Conservation (phyloP, 352 stramenopile genomes). For the Globisporangium viniferum region DNA sequence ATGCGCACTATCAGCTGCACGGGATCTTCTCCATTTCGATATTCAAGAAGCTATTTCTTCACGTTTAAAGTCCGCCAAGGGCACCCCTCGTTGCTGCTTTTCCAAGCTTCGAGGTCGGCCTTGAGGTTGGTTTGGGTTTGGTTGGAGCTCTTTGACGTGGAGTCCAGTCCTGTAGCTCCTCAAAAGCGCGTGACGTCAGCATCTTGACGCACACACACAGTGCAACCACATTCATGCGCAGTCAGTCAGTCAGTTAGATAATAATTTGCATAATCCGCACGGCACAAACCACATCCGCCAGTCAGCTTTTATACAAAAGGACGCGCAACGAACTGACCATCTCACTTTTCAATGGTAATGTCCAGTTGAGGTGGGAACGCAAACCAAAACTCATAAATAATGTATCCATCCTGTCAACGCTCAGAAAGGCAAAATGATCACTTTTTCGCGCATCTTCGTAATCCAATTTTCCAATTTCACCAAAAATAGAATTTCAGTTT, state of each 20-base stretch:
- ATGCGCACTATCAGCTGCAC: too few species aligned
- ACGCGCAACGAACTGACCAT: neutral
- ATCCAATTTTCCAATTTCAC: constrained; percentile 1
- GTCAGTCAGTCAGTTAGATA: too few species aligned
- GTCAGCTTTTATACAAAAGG: too few species aligned
- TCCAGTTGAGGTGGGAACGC: neutral
- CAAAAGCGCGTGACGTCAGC: neutral
- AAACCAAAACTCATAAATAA: neutral
- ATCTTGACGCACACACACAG: neutral
- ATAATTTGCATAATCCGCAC: too few species aligned
- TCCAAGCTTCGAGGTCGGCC: too few species aligned
- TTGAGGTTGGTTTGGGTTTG: too few species aligned
- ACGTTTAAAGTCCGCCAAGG: too few species aligned
- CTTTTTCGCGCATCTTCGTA: neutral
- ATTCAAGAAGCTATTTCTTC: too few species aligned
- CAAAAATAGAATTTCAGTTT: neutral
- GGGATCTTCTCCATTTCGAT: too few species aligned
- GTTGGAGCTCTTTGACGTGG: too few species aligned
- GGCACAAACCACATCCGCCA: too few species aligned
- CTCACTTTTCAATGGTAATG: neutral
- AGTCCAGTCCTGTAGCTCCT: neutral
- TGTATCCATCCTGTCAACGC: constrained; percentile 4
- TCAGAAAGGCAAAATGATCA: neutral
- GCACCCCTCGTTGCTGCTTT: too few species aligned
- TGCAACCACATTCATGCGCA: neutral